Percentiles rank a stretch among this genome's conserved stretches.
Conservation (phyloP, 2,329 filamentous ascomycete genomes). For the Aureobasidium namibiae region DNA sequence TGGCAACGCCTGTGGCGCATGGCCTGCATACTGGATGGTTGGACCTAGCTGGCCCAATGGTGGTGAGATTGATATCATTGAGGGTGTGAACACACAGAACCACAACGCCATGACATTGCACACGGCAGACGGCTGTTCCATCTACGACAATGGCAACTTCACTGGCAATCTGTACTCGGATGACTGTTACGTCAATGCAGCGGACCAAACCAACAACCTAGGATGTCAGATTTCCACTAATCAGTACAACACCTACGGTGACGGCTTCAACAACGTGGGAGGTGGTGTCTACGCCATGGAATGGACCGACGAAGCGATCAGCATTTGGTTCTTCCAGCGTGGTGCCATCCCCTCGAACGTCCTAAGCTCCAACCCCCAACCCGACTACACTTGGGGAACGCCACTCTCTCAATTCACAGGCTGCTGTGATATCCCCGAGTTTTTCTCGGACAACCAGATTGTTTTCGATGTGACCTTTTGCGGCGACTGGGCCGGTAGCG, state of each 20-base stretch:
- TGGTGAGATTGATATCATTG: conserved; percentile 34
- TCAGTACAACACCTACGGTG: conserved; percentile 25
- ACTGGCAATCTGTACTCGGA: conserved; percentile 50
- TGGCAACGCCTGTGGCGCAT: conserved; percentile 58
- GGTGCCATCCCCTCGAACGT: conserved; percentile 34
- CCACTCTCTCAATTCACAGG: conserved; percentile 57
- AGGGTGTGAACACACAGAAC: conserved; percentile 30
- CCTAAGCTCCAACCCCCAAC: conserved; percentile 42
- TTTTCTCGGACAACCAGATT: conserved; percentile 56
- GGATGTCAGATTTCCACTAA: conserved; percentile 44
- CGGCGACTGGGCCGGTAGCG: conserved; percentile 31
- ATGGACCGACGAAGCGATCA: conserved; percentile 23
- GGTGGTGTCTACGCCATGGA: conserved; percentile 32
- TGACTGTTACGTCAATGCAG: conserved; percentile 28
- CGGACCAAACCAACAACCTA: conserved; percentile 30
- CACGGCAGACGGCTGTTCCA: conserved; percentile 26
- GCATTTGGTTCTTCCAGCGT: conserved; percentile 30
- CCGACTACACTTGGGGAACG: conserved; percentile 50
- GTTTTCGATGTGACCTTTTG: conserved; percentile 30
- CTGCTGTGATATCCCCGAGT: conserved; percentile 55
- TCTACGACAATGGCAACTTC: conserved; percentile 53
- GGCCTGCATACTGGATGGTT: conserved; percentile 60
- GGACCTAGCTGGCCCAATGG: conserved; percentile 45
- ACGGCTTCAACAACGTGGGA: conserved; percentile 37
- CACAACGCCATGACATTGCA: conserved; percentile 30